These are phyloP conservation scores for Lichtheimia ramosa DNA, from an alignment of 371 early-diverging fungal species.

Conservation along the genomic window DNA sequence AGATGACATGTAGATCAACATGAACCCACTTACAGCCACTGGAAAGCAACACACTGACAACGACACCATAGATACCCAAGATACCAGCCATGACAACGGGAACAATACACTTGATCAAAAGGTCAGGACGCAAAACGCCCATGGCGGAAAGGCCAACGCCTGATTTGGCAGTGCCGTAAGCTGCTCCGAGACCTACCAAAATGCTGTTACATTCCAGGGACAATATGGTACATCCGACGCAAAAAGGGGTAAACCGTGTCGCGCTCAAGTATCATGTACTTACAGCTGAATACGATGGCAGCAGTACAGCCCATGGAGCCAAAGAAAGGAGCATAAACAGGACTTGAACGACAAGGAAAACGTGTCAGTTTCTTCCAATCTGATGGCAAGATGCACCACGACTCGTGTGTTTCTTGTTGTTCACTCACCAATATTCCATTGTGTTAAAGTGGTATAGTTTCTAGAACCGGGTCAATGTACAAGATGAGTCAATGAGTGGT, in stretches of 20 bases:
- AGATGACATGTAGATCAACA: neutral
- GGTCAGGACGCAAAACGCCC: conserved; percentile 93
- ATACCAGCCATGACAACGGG: conserved; percentile 99
- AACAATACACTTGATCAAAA: conserved; percentile 88
- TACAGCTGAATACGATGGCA: conserved; percentile 96
- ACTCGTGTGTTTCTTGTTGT: too few relatives aligned
- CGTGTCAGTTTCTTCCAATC: conserved; percentile 3
- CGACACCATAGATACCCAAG: conserved; percentile 96
- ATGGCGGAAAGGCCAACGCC: conserved; percentile 95
- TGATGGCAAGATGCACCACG: neutral
- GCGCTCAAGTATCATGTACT: conserved; percentile 31
- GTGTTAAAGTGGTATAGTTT: too few relatives aligned
- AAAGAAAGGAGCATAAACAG: conserved; percentile 96
- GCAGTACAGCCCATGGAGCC: conserved; percentile 95
- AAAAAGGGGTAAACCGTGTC: neutral
- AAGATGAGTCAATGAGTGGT: too few relatives aligned
- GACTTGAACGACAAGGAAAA: conserved; percentile 51
- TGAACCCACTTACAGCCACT: conserved; percentile 67
- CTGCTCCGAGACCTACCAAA: conserved; percentile 82
- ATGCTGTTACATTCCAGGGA: neutral
- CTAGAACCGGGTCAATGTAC: too few relatives aligned
- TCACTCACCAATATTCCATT: too few relatives aligned
- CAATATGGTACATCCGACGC: neutral
- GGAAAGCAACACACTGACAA: conserved; percentile 87
- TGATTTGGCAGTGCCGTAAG: conserved; percentile 97